A percentile compares a stretch with the other conserved stretches of the same genome.
Conservation (phyloP, 768 basidiomycete genomes). For the Boletus rubescentipes region DNA sequence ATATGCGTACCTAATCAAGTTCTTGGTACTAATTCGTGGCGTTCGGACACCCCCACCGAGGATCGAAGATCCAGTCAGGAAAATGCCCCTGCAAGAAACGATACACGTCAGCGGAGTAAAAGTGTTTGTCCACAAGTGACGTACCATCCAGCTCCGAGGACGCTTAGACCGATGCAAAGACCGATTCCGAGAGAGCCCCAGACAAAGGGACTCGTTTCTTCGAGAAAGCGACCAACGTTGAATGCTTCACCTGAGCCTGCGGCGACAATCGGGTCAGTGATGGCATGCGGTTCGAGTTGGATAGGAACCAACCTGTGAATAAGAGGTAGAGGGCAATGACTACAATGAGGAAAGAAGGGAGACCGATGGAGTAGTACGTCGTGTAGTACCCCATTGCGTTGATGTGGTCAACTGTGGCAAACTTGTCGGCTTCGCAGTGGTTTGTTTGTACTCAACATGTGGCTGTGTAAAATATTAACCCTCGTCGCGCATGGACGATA, state of each 20-base stretch:
- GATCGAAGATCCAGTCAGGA: constrained; percentile 95
- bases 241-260: constrained; percentile 86
- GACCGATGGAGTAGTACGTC: constrained; percentile 63
- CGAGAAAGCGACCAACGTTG: constrained; percentile 92
- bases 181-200: constrained; percentile 93
- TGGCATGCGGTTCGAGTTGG: background rate
- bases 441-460: constrained; percentile 11
- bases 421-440: background rate
- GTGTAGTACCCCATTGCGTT: constrained; percentile 29
- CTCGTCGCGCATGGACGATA: too few species aligned
- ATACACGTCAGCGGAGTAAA: background rate
- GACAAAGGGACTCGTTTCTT: constrained; percentile 90
- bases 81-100: constrained; percentile 80
- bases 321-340: constrained; percentile 82
- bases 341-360: constrained; percentile 61
- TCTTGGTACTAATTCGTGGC: constrained; percentile 95
- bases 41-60: constrained; percentile 93
- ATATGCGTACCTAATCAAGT: constrained; percentile 80
- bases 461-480: constrained; percentile 11
- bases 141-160: constrained; percentile 94
- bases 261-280: constrained; percentile 1
- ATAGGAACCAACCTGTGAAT: constrained; percentile 68
- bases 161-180: constrained; percentile 89
- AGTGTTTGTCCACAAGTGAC: constrained; percentile 24
- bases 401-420: background rate